Base-by-base conservation (phyloP, 2,329 filamentous ascomycete genomes). In the Cyphellophora europaea region DNA sequence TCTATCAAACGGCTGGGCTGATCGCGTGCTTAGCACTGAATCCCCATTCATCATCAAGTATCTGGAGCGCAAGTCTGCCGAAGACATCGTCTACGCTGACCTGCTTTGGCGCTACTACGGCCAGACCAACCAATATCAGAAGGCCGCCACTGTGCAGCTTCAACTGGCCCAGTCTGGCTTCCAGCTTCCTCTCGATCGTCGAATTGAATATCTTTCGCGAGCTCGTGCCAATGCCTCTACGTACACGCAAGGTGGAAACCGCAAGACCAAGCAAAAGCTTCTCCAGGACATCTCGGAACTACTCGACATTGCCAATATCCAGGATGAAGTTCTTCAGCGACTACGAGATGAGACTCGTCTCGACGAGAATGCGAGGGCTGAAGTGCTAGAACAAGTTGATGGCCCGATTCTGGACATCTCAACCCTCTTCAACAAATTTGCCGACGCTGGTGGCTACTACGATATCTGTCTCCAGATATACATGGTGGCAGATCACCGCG, bases 201-300 rank as follows among this genome's bases (percentile, higher is more conserved):
- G 91, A 27, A 91, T 98, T 49, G 82, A 82, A 43, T 84, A 96
- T 48, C 77, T 98, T 15, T 91, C 85, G 45, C 75, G 83, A 42
- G 91, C 93, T 38, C 89, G 91, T 59, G 85, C 85, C 8, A 96
- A 96, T 53, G 88, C 88, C 23, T 93, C 82, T 27, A 88, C 89
- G 11, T 74, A 81, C 42, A 85, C 82, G 12, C 73, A 75, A 5
- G 83, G 85, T 16, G 71, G 93, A 44, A 77, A 79, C 46, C 74
- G 85, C 32, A 83, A 89, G 52, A 75, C 80, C 41, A 82, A 91
- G 55, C 91, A 95, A 57, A 72, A 87, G 40, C 68, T 96, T 17
- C 74, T 89, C 37, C 84, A 93, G 49, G 79, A 86, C 43, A 82
- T 95, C 15, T 79, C 79, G 3, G 87, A 91, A 47, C 69, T 93